Evolutionary conservation across 2,329 filamentous ascomycete species (phyloP), one percentile per base, ranked within the genome.

Genomic region (Cordyceps sp.): DNA sequence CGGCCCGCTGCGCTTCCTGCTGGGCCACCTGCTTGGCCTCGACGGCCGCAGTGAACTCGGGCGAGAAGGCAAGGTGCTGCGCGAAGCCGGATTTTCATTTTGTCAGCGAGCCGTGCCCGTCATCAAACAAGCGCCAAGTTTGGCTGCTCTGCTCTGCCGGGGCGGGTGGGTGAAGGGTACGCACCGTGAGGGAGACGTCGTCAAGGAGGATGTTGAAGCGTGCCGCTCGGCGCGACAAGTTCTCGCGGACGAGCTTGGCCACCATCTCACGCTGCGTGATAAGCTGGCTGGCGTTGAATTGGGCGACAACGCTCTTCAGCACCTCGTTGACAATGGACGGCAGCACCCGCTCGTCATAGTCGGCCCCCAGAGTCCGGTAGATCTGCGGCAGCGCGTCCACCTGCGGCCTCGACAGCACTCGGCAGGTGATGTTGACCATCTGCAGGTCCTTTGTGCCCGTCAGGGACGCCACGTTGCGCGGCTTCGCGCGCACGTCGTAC

Each of bases 401-500:
- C 36, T 85, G 75, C 35, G 90, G 90, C 46, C 85, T 70, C 36
- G 88, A 94, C 33, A 98, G 81, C 36, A 98, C 90, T 82, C 90
- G 88, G 61, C 90, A 98, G 52, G 88, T 98, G 55, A 98, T 96
- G 72, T 98, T 98, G 53, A 96, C 90, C 90, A 98, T 98, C 66
- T 98, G 90, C 59, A 98, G 64, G 61, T 98, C 90, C 69, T 98
- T 98, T 52, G 90, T 98, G 46, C 90, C 90, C 37, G 90, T 98
- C 43, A 98, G 73, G 43, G 90, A 96, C 43, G 90, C 81, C 46
- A 98, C 86, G 51, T 93, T 94, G 54, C 90, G 78, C 48, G 90
- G 90, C 67, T 88, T 94, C 37, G 90, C 90, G 61, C 90, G 88
- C 46, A 98, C 90, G 57, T 98, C 88, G 66, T 96, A 98, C 47